These are phyloP conservation scores for Xylaria intraflava DNA, from an alignment of 495 filamentous ascomycete genomes.

Conservation along the genomic window DNA sequence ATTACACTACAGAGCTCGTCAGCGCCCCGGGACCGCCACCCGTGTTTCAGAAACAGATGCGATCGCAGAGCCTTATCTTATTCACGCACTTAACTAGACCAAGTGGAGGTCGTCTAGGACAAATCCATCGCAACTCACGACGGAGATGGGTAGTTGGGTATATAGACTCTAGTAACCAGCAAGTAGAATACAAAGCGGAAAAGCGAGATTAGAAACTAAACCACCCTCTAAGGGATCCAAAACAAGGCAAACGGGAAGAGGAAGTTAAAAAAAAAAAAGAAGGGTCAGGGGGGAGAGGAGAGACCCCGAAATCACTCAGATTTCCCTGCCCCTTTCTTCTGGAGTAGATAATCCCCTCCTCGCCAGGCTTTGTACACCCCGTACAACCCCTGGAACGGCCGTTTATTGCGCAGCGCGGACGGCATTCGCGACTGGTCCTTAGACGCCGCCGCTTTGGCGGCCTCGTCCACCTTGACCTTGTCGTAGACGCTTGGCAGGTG, in stretches of 20 bases:
- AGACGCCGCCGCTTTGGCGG: conserved; percentile 18
- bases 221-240: no score
- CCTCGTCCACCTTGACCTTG: conserved; percentile 43
- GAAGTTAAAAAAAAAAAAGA: not conserved
- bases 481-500: conserved; percentile 47
- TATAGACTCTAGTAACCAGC: conserved; percentile 4
- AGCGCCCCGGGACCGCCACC: conserved; percentile 54
- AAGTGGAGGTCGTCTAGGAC: no score
- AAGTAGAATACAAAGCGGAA: not conserved
- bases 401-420: conserved; percentile 6
- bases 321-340: conserved; percentile 5
- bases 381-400: conserved; percentile 26
- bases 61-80: no score
- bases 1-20: conserved; percentile 48
- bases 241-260: not conserved
- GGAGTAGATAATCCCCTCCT: conserved; percentile 23
- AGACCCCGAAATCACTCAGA: not conserved
- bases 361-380: conserved; percentile 29
- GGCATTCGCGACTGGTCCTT: conserved; percentile 22
- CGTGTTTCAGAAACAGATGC: conserved; percentile 51
- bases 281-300: no score
- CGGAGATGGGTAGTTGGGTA: conserved; percentile 6
- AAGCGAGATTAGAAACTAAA: not conserved
- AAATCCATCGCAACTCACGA: no score
- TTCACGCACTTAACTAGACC: no score